These are phyloP conservation scores for Naegleria lovaniensis DNA, from an alignment of 208 protist species.

Conservation along the genomic window DNA sequence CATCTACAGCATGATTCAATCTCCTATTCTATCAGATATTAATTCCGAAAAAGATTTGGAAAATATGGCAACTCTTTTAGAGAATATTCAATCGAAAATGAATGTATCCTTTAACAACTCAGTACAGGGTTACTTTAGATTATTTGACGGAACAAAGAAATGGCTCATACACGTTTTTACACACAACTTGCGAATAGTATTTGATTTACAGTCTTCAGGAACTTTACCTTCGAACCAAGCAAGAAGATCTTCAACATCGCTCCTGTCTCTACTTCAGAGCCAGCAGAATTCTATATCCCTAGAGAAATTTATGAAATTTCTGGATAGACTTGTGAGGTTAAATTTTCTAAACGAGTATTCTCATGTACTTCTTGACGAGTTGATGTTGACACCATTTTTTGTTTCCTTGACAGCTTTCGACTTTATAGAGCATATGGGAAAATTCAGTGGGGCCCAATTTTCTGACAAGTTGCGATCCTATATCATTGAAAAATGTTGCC, in stretches of 20 bases:
- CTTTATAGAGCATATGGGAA: neutral
- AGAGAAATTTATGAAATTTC: neutral
- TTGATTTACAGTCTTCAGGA: neutral
- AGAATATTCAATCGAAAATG: neutral
- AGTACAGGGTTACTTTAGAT: neutral
- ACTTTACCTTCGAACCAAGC: neutral
- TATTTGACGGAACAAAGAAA: neutral
- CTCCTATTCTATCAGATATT: neutral
- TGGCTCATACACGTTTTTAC: neutral
- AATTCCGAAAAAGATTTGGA: neutral
- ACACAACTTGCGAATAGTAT: neutral
- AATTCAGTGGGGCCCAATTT: neutral
- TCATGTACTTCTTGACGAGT: neutral
- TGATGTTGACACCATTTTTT: conserved; percentile 7
- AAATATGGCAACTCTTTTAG: neutral
- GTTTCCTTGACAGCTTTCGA: neutral
- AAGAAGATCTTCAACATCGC: neutral
- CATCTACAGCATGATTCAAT: neutral
- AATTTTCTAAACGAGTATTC: neutral
- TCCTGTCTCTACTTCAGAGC: neutral
- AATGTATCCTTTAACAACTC: neutral
- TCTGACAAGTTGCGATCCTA: neutral
- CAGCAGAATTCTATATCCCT: neutral
- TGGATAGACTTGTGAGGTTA: neutral
- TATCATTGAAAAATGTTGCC: neutral